A percentile compares a stretch with the other conserved stretches of the same genome.
Evolutionary conservation across 1,284 basidiomycete genomes (phyloP).

Genomic region (Wallemia ichthyophaga): DNA sequence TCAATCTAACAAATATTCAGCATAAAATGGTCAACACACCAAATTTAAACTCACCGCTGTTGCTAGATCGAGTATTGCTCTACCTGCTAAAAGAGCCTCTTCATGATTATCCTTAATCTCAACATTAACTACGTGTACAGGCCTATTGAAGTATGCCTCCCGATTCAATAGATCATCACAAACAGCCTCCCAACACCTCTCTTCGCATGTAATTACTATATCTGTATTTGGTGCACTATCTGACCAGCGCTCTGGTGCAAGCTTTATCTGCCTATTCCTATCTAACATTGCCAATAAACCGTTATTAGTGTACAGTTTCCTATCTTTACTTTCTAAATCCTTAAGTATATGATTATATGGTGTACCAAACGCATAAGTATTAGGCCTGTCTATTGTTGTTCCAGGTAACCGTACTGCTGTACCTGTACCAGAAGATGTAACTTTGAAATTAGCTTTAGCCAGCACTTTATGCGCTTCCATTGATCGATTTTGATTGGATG

Average conservation of each 20-base stretch:
- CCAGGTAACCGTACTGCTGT: constrained; percentile 89
- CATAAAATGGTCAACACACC: background rate
- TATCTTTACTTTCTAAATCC: constrained; percentile 64
- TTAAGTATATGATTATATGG: constrained; percentile 89
- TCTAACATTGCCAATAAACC: constrained; percentile 94
- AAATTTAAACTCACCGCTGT: constrained; percentile 40
- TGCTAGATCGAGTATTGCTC: constrained; percentile 80
- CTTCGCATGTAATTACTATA: constrained; percentile 95
- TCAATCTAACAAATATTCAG: too few relatives aligned
- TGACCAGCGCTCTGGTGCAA: constrained; percentile 88
- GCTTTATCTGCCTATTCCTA: constrained; percentile 70
- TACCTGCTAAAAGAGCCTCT: constrained; percentile 81
- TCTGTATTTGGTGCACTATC: constrained; percentile 63
- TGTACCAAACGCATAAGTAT: constrained; percentile 93
- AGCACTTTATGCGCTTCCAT: background rate
- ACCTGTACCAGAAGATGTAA: constrained; percentile 83
- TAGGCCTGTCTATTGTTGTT: constrained; percentile 85
- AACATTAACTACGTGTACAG: constrained; percentile 88
- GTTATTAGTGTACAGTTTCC: constrained; percentile 72
- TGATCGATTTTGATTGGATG: background rate
- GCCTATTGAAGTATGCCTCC: constrained; percentile 71
- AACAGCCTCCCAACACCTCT: constrained; percentile 91
- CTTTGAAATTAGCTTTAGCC: constrained; percentile 42
- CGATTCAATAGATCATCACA: constrained; percentile 75
- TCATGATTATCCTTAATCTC: constrained; percentile 99